Percentiles rank a stretch among this genome's conserved stretches.
phyloP scores from a whole-genome alignment of 2,329 filamentous ascomycete species.

The Bimuria novae-zelandiae region DNA sequence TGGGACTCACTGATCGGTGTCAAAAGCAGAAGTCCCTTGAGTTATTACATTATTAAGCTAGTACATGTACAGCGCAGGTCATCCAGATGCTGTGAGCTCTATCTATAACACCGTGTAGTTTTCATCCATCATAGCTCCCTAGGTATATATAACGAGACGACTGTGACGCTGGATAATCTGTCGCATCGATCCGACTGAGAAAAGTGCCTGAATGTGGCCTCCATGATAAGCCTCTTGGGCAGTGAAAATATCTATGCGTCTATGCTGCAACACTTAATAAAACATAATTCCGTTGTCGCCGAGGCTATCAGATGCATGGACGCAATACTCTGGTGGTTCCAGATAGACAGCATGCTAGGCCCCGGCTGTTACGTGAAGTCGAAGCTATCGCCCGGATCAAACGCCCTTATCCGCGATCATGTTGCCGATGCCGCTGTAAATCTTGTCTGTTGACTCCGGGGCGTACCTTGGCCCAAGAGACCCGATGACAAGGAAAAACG shows the following conservation, averaged over 20 bases:
- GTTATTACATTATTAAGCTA: slow-evolving; percentile 44
- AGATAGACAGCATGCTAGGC: background rate
- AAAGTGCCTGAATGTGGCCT: slow-evolving; percentile 18
- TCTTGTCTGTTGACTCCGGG: slow-evolving; percentile 42
- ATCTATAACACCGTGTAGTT: slow-evolving; percentile 37
- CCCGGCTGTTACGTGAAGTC: background rate
- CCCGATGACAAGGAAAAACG: slow-evolving; percentile 71
- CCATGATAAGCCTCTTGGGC: slow-evolving; percentile 22
- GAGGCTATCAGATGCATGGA: slow-evolving; percentile 21
- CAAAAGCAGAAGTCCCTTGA: no score
- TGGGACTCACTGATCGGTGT: no score
- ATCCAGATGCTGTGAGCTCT: slow-evolving; percentile 32
- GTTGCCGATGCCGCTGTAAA: slow-evolving; percentile 41
- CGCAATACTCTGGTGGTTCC: background rate
- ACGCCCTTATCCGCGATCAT: slow-evolving; percentile 38
- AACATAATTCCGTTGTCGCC: slow-evolving; percentile 24
- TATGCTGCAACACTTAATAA: slow-evolving; percentile 39
- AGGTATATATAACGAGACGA: slow-evolving; percentile 25
- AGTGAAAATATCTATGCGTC: slow-evolving; percentile 35
- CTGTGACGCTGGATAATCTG: slow-evolving; percentile 19
- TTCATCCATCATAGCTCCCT: slow-evolving; percentile 36
- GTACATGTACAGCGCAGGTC: slow-evolving; percentile 27
- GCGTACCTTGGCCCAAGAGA: slow-evolving; percentile 48
- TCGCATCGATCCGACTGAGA: slow-evolving; percentile 19
- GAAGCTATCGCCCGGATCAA: slow-evolving; percentile 12